Evolutionary conservation across 2,329 filamentous ascomycete species (phyloP).

Genomic region (Exophiala mesophila): DNA sequence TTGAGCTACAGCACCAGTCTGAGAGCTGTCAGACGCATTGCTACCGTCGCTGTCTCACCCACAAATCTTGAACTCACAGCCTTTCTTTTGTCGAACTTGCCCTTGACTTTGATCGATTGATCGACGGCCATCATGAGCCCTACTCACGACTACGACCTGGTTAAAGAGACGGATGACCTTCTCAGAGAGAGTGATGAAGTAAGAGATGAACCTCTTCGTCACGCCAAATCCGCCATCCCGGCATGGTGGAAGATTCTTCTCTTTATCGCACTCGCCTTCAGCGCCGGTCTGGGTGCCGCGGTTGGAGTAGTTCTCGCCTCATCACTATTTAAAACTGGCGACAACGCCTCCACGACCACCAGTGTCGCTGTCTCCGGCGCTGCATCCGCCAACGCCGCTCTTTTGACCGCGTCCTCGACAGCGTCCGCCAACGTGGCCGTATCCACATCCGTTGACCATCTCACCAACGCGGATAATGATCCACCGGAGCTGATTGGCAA

Average conservation of each 20-base stretch:
- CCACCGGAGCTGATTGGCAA: conserved; percentile 1
- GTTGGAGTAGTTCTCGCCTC: conserved; percentile 6
- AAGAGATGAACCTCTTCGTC: conserved; percentile 3
- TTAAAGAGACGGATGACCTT: conserved; percentile 9
- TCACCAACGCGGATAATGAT: conserved; percentile 1
- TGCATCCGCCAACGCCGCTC: too few species aligned
- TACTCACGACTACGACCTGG: conserved; percentile 12
- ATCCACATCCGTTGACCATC: conserved; percentile 4
- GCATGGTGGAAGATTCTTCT: conserved; percentile 12
- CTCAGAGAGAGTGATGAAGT: conserved; percentile 1
- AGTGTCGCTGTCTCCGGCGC: background rate
- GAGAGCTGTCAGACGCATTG: too few species aligned
- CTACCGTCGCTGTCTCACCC: too few species aligned
- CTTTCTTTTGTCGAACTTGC: too few species aligned
- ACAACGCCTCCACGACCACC: background rate
- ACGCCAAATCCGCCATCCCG: background rate
- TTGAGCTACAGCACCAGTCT: too few species aligned
- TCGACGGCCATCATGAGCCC: too few species aligned
- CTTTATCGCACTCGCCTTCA: conserved; percentile 7
- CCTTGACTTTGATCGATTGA: too few species aligned
- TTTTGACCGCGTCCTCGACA: background rate
- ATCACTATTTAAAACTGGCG: background rate
- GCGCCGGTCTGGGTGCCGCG: conserved; percentile 6
- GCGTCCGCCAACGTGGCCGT: conserved; percentile 4
- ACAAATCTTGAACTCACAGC: too few species aligned